Percentiles rank a stretch among this genome's conserved stretches.
phyloP scores from a whole-genome alignment of 2,329 filamentous ascomycete species.

The Colletotrichum sp. region DNA sequence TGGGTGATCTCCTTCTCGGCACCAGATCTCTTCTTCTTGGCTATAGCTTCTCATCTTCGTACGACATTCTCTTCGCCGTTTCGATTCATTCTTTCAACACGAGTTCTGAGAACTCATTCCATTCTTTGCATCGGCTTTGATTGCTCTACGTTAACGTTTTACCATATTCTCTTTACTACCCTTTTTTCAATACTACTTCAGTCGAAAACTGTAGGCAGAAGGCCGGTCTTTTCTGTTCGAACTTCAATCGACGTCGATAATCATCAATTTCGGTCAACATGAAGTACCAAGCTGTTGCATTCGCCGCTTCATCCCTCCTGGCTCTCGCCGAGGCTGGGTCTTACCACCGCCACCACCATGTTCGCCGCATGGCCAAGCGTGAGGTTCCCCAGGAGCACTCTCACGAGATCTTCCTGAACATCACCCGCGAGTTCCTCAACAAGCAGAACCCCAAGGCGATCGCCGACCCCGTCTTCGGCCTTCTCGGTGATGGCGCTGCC shows the following conservation, averaged over 20 bases:
- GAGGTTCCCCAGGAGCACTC: conserved; percentile 60
- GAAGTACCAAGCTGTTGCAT: conserved; percentile 22
- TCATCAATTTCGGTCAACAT: conserved; percentile 12
- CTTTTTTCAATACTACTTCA: not conserved
- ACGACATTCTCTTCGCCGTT: conserved; percentile 15
- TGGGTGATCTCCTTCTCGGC: not conserved
- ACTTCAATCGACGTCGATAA: not conserved
- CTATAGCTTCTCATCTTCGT: conserved; percentile 6
- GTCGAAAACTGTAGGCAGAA: conserved; percentile 6
- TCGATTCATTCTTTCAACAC: conserved; percentile 14
- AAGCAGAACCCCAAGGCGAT: conserved; percentile 54
- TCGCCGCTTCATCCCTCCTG: conserved; percentile 14
- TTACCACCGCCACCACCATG: conserved; percentile 1
- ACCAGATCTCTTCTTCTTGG: not conserved
- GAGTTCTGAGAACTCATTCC: conserved; percentile 27
- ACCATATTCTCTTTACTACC: not conserved
- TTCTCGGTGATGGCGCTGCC: conserved; percentile 58
- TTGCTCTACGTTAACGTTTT: not conserved
- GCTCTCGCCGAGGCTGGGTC: conserved; percentile 4
- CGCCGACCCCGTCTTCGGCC: conserved; percentile 52
- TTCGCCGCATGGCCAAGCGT: conserved; percentile 26
- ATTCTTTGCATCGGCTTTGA: conserved; percentile 20
- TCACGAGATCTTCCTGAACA: conserved; percentile 49
- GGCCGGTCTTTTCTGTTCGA: conserved; percentile 14
- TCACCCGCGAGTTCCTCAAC: conserved; percentile 44